Evolutionary conservation across 2,329 filamentous ascomycete genomes (phyloP).

Genomic region (Teratosphaeria viscida): DNA sequence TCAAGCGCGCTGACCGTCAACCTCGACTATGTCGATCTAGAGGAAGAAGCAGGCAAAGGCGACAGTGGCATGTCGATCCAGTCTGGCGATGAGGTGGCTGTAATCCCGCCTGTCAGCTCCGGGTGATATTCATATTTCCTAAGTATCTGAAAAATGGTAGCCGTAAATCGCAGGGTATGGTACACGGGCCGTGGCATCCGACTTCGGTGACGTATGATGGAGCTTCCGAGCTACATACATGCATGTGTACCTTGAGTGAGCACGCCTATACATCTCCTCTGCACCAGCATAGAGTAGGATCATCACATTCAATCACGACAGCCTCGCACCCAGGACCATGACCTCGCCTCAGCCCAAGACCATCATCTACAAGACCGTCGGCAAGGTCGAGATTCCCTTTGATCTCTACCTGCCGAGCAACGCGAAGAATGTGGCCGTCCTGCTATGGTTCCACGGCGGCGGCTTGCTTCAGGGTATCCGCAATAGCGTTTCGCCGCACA

Average conservation of each 20-base stretch:
- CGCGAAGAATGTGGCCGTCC: constrained; percentile 6
- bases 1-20: constrained; percentile 73
- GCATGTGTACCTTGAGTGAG: neutral
- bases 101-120: constrained; percentile 81
- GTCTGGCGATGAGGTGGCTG: constrained; percentile 71
- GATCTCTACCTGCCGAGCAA: constrained; percentile 11
- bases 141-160: neutral
- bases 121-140: constrained; percentile 42
- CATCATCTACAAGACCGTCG: constrained; percentile 12
- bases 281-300: neutral
- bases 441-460: constrained; percentile 17
- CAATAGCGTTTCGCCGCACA: constrained; percentile 14
- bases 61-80: constrained; percentile 44
- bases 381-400: constrained; percentile 8
- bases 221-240: neutral
- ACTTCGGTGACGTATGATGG: neutral
- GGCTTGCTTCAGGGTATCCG: constrained; percentile 22
- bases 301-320: neutral
- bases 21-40: constrained; percentile 66
- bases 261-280: neutral
- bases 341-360: constrained; percentile 1
- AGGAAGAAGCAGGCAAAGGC: constrained; percentile 36
- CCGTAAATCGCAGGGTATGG: neutral
- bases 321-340: constrained; percentile 1
- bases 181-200: neutral